A percentile compares a stretch with the other conserved stretches of the same genome.
Evolutionary conservation across 2,329 filamentous ascomycete genomes (phyloP).

Genomic region (Colletotrichum paranaense): DNA sequence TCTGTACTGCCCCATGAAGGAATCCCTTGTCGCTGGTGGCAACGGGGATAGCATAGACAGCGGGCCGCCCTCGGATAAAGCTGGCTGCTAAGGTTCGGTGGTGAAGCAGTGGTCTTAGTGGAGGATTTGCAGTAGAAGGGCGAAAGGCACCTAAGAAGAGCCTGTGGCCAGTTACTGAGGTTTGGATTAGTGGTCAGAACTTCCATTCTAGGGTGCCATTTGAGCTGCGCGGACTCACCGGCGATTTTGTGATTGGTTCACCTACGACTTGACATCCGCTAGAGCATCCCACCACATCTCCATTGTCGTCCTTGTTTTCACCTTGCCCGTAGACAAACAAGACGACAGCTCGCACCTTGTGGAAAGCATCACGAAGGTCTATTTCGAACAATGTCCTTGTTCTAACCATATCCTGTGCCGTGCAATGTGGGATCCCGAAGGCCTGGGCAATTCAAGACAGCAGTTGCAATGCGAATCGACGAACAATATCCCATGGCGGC

Average conservation of each 20-base stretch:
- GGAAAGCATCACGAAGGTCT: not conserved
- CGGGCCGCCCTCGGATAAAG: conserved; percentile 18
- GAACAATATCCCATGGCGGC: not conserved
- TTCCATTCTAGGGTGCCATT: not conserved
- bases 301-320: not conserved
- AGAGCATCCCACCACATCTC: not conserved
- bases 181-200: not conserved
- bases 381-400: not conserved
- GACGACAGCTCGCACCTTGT: not conserved
- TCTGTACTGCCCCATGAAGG: not conserved
- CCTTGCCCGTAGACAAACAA: not conserved
- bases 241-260: conserved; percentile 23
- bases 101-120: not conserved
- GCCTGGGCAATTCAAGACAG: not conserved
- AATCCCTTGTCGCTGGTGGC: not conserved
- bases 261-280: conserved; percentile 14
- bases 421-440: not conserved
- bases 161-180: not conserved
- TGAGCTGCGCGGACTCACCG: conserved; percentile 3
- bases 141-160: not conserved
- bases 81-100: conserved; percentile 3
- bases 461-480: not conserved
- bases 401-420: not conserved
- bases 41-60: not conserved
- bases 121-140: not conserved